Percentiles rank a stretch among this genome's conserved stretches.
phyloP scores from a whole-genome alignment of 352 stramenopile genomes.

The Salisapilia sapeloensis region DNA sequence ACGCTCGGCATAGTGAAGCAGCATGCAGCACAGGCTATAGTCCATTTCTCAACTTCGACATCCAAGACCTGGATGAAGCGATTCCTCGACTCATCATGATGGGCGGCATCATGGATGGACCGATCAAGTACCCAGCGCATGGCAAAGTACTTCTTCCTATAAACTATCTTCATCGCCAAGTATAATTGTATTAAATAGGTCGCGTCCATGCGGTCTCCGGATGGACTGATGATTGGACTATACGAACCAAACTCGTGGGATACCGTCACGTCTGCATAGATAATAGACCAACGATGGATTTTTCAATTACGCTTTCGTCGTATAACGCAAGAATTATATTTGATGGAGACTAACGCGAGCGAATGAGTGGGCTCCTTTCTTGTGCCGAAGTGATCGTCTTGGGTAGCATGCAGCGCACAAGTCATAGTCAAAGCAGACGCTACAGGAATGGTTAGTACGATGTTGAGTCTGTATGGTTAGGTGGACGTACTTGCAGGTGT shows the following conservation, averaged over 20 bases:
- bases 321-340: no score
- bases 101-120: conserved; percentile 80
- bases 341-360: no score
- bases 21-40: conserved; percentile 78
- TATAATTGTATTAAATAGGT: conserved; percentile 18
- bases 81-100: conserved; percentile 75
- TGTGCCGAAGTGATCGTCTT: conserved; percentile 16
- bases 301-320: no score
- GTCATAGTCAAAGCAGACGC: conserved; percentile 68
- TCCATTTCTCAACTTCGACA: conserved; percentile 86
- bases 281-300: no score
- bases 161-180: background rate
- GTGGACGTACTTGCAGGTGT: conserved; percentile 6
- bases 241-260: conserved; percentile 83
- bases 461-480: background rate
- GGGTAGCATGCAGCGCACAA: conserved; percentile 29
- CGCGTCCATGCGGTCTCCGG: conserved; percentile 69
- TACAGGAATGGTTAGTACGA: conserved; percentile 4
- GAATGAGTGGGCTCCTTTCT: conserved; percentile 15
- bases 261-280: conserved; percentile 60
- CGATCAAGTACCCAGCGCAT: conserved; percentile 86
- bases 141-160: conserved; percentile 36
- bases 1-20: conserved; percentile 22
- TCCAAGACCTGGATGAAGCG: conserved; percentile 74
- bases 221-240: conserved; percentile 86